Percentiles rank a stretch among this genome's conserved stretches.
These are phyloP conservation scores for Chytridium lagenaria DNA, from an alignment of 371 early-diverging fungal genomes.

Conservation along the genomic window DNA sequence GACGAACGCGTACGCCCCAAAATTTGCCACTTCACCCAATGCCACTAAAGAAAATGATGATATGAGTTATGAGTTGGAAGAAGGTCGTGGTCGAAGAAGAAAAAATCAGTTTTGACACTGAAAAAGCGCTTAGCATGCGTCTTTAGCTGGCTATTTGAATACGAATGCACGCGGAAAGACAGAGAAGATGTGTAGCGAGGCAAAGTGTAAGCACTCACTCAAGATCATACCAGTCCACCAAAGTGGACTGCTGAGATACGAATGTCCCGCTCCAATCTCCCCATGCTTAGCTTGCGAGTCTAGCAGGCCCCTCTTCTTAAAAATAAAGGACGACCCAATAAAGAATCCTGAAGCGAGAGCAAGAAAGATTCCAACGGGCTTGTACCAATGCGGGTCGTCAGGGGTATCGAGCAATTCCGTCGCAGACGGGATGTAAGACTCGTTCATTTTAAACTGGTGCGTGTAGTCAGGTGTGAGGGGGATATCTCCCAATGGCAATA, in stretches of 20 bases:
- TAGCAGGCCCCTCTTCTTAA: slow-evolving; percentile 93
- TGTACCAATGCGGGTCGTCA: slow-evolving; percentile 45
- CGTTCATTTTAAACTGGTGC: too few relatives aligned
- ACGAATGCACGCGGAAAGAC: too few relatives aligned
- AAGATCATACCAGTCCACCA: slow-evolving; percentile 94
- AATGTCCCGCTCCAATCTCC: slow-evolving; percentile 52
- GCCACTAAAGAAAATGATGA: too few relatives aligned
- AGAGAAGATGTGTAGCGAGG: too few relatives aligned
- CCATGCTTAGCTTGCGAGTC: slow-evolving; percentile 55
- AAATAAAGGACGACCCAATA: slow-evolving; percentile 92
- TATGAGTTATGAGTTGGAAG: background rate
- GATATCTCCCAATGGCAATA: too few relatives aligned
- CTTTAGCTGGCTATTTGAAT: too few relatives aligned
- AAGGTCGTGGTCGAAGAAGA: too few relatives aligned
- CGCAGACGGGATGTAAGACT: too few relatives aligned
- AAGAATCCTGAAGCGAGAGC: slow-evolving; percentile 86
- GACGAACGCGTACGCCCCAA: slow-evolving; percentile 94
- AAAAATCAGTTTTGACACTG: too few relatives aligned
- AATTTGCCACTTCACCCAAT: slow-evolving; percentile 88
- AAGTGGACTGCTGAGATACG: slow-evolving; percentile 80
- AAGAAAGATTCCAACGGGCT: slow-evolving; percentile 58
- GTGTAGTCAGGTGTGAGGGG: too few relatives aligned
- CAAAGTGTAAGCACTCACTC: too few relatives aligned
- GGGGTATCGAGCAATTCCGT: background rate
- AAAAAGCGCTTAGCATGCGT: too few relatives aligned